These are phyloP conservation scores for Thinopyrum elongatum DNA, from an alignment of 176 grass and related monocot genomes.

Conservation along the genomic window DNA sequence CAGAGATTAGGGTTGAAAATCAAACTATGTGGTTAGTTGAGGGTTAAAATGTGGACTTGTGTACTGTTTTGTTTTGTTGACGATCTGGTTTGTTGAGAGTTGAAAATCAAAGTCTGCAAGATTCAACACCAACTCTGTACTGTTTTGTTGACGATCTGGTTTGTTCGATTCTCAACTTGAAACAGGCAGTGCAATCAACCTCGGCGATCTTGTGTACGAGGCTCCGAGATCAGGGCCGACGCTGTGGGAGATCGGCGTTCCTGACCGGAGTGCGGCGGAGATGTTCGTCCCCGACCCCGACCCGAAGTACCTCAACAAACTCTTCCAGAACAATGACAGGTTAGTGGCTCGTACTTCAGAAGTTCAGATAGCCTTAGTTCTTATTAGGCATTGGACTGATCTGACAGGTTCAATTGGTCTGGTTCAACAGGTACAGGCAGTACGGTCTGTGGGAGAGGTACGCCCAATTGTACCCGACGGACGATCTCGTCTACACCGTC, in stretches of 20 bases:
- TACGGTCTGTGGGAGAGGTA: constrained; percentile 89
- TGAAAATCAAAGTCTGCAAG: too few relatives aligned
- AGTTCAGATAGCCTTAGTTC: background rate
- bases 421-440: constrained; percentile 50
- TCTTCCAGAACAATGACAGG: constrained; percentile 51
- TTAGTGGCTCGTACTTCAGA: background rate
- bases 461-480: constrained; percentile 45
- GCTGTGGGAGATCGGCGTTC: constrained; percentile 76
- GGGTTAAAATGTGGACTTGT: too few relatives aligned
- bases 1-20: too few relatives aligned
- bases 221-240: constrained; percentile 65
- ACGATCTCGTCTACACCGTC: constrained; percentile 53
- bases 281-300: constrained; percentile 68
- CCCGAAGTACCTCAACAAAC: constrained; percentile 38
- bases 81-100: too few relatives aligned
- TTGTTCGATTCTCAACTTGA: background rate
- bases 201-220: constrained; percentile 53
- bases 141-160: background rate
- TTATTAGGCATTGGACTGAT: too few relatives aligned
- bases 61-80: too few relatives aligned
- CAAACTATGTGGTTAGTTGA: too few relatives aligned
- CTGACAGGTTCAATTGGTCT: background rate
- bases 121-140: too few relatives aligned
- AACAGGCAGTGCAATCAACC: constrained; percentile 14
- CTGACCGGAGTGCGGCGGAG: constrained; percentile 65